phyloP scores from a whole-genome alignment of 2,329 filamentous ascomycete genomes.

The Colletotrichum sp. region DNA sequence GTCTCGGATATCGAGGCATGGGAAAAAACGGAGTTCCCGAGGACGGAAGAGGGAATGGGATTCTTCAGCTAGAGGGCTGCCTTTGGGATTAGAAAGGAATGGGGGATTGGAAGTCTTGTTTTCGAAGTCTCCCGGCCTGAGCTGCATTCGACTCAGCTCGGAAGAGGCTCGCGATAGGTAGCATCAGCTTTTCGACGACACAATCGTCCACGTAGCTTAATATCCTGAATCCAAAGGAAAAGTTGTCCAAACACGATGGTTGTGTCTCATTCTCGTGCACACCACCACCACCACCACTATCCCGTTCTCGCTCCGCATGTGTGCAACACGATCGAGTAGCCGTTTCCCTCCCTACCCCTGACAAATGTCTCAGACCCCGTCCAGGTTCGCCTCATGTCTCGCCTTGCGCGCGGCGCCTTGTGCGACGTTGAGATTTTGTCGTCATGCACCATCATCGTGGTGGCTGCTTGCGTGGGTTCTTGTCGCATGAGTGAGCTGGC shows the following conservation, averaged over 20 bases:
- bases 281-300: not conserved
- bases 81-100: not conserved
- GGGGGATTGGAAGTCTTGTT: not conserved
- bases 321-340: not conserved
- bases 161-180: not conserved
- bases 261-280: not conserved
- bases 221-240: conserved; percentile 8
- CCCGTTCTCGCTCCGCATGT: not conserved
- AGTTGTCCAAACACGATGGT: not conserved
- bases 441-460: not conserved
- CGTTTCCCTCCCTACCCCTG: not conserved
- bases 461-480: not conserved
- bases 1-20: not conserved
- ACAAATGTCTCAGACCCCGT: not conserved
- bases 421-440: not conserved
- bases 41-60: not conserved
- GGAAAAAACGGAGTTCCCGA: not conserved
- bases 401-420: not conserved
- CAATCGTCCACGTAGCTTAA: conserved; percentile 11
- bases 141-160: not conserved
- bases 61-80: not conserved
- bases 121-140: not conserved
- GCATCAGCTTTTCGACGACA: not conserved
- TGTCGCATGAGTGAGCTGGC: not conserved
- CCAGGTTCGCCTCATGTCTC: not conserved